A percentile compares a stretch with the other conserved stretches of the same genome.
Evolutionary conservation across 2,329 filamentous ascomycete species (phyloP).

Genomic region (Penicillium corylophilum): DNA sequence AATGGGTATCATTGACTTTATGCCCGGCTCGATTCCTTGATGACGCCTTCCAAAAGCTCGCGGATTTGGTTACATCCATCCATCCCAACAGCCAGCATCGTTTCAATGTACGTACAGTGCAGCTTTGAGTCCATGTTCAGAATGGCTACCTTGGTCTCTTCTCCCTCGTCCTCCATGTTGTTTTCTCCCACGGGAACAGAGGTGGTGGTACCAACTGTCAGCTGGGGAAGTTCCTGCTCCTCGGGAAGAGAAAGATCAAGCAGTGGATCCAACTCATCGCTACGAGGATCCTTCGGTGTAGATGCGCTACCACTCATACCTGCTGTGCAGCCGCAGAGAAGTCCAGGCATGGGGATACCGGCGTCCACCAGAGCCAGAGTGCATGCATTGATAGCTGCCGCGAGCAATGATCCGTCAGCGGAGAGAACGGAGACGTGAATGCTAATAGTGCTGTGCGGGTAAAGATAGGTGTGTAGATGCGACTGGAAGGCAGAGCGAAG

Average conservation of each 20-base stretch:
- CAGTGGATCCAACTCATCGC: constrained; percentile 45
- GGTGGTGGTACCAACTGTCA: constrained; percentile 74
- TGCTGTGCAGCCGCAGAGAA: constrained; percentile 83
- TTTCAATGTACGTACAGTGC: constrained; percentile 76
- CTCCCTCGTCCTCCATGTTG: constrained; percentile 48
- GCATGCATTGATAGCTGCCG: constrained; percentile 84
- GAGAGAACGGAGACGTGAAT: constrained; percentile 84
- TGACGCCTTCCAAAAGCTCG: constrained; percentile 74
- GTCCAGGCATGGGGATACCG: constrained; percentile 91
- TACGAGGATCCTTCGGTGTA: constrained; percentile 39
- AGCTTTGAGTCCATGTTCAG: constrained; percentile 85
- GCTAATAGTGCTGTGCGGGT: constrained; percentile 80
- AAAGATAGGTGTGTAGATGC: constrained; percentile 80
- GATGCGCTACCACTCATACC: constrained; percentile 59
- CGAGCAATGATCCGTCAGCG: constrained; percentile 85
- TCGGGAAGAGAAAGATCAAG: constrained; percentile 47
- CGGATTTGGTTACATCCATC: constrained; percentile 88
- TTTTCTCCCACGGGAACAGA: constrained; percentile 53
- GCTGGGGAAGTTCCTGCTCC: constrained; percentile 75
- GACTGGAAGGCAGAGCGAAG: constrained; percentile 74
- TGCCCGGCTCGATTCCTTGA: constrained; percentile 54
- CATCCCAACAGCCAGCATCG: constrained; percentile 87
- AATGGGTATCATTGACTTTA: constrained; percentile 18
- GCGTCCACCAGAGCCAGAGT: constrained; percentile 92
- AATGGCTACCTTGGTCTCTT: constrained; percentile 64